These are phyloP conservation scores for Dioszegia crocea DNA, from an alignment of 768 basidiomycete genomes.

Conservation along the genomic window DNA sequence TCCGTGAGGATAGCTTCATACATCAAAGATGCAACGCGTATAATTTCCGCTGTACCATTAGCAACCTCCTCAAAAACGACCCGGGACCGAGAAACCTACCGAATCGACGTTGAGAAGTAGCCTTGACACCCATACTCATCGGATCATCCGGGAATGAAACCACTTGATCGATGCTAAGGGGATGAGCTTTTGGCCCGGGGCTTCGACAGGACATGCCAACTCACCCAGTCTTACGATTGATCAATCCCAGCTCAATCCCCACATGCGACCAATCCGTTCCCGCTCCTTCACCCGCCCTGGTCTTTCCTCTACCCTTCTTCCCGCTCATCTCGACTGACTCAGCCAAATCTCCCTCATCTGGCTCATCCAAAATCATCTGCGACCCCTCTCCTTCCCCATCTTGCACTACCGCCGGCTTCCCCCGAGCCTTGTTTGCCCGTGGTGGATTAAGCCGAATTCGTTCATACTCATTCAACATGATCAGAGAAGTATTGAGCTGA, in stretches of 20 bases:
- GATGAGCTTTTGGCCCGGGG: not conserved
- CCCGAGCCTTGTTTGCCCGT: not conserved
- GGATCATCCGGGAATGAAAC: conserved; percentile 33
- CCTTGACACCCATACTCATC: not conserved
- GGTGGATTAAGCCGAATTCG: not conserved
- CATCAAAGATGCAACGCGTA: conserved; percentile 23
- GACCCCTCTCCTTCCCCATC: not conserved
- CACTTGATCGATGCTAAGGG: conserved; percentile 18
- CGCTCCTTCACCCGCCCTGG: too few species aligned
- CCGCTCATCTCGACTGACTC: not conserved
- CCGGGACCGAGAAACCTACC: conserved; percentile 11
- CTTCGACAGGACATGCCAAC: not conserved
- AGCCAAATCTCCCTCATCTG: not conserved
- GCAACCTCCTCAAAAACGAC: not conserved
- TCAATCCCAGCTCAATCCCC: conserved; percentile 18
- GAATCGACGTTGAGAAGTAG: conserved; percentile 13
- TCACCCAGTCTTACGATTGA: conserved; percentile 37
- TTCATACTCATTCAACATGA: conserved; percentile 7
- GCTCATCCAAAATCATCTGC: not conserved
- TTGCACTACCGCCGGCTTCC: not conserved
- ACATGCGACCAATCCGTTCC: conserved; percentile 1
- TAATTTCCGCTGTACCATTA: conserved; percentile 19
- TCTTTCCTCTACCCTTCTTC: not conserved
- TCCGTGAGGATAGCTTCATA: conserved; percentile 32
- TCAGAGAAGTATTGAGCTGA: conserved; percentile 5